Percentiles rank a stretch among this genome's conserved stretches.
Conservation (phyloP, 2,329 filamentous ascomycete species). For the Scedosporium aurantiacum region DNA sequence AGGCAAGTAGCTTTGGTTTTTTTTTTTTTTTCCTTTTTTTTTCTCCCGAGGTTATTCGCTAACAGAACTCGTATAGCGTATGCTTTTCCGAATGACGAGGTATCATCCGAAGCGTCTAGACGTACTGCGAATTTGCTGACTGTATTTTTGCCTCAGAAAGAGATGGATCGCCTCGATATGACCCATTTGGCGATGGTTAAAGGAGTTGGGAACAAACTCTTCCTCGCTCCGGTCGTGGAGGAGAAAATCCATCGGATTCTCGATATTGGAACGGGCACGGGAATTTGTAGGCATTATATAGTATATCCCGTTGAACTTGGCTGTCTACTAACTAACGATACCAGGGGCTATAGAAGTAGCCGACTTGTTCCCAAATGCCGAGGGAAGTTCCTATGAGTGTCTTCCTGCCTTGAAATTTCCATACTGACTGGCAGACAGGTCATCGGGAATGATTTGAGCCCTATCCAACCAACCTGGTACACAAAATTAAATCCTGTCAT, state of each 20-base stretch:
- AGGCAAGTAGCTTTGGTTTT: constrained; percentile 9
- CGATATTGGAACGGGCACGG: constrained; percentile 32
- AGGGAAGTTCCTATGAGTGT: constrained; percentile 14
- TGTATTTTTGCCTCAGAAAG: background rate
- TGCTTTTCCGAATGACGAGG: constrained; percentile 3
- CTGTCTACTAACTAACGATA: background rate
- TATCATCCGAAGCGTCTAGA: background rate
- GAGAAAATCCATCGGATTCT: constrained; percentile 20
- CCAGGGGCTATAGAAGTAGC: constrained; percentile 20
- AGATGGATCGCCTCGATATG: constrained; percentile 22
- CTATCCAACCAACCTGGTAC: constrained; percentile 27
- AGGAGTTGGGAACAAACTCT: constrained; percentile 13
- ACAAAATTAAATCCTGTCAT: background rate
- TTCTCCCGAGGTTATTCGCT: background rate
- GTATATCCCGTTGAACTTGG: background rate
- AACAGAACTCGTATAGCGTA: constrained; percentile 11
- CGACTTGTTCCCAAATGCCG: background rate
- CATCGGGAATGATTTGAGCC: constrained; percentile 29
- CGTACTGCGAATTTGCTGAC: background rate
- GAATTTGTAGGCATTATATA: constrained; percentile 20
- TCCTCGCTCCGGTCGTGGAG: constrained; percentile 17
- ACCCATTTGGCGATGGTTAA: constrained; percentile 22
- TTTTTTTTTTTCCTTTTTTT: too few relatives aligned
- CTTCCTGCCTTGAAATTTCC: too few relatives aligned
- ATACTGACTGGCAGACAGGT: constrained; percentile 16